Evolutionary conservation across 495 filamentous ascomycete species (phyloP), one percentile per base, ranked within the genome.

Genomic region (Bacidia rubella): DNA sequence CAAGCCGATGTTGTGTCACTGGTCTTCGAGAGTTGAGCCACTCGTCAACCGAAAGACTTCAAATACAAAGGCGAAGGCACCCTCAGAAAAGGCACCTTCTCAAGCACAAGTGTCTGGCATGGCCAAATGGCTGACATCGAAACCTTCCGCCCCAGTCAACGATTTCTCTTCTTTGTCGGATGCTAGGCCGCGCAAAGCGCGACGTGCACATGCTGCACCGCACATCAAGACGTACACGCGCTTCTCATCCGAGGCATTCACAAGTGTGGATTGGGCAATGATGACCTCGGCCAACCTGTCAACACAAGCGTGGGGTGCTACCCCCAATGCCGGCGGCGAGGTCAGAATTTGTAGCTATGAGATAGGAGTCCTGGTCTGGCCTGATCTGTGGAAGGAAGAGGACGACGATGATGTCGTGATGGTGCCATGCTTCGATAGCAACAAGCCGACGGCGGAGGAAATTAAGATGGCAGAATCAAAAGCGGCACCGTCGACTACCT

Each of bases 181-280:
- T 55, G 12, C 54, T 0, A 2, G 39, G 2, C 10, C 58, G 1
- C 68, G 70, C 15, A 69, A 75, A 39, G 75, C 78, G 22, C 78
- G 82, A 11, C 73, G 89, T 42, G 71, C 78, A n/a, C 73, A 78
- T n/a, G 88, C 88, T 2, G 88, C 89, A 2, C 89, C 89, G 0
- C 89, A 95, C 61, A 85, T 94, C 57, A 95, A 95, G 63, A 94
- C 88, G 0, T 95, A 92, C 52, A 79, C 90, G 44, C 79, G 86
- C 3, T 93, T 82, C 60, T 61, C 70, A 10, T 67, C 78, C 49
- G 44, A 62, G 5, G 59, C 54, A 1, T 68, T 72, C 55, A 65
- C 66, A 1, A 64, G 55, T 0, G 86, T 94, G 35, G 86, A 90
- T 59, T 95, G 89, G 89, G 87, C 86, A 19, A 74, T 95, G 58